Evolutionary conservation across 2,329 filamentous ascomycete genomes (phyloP), one percentile per base, ranked within the genome.

Genomic region (Claviceps fusiformis): DNA sequence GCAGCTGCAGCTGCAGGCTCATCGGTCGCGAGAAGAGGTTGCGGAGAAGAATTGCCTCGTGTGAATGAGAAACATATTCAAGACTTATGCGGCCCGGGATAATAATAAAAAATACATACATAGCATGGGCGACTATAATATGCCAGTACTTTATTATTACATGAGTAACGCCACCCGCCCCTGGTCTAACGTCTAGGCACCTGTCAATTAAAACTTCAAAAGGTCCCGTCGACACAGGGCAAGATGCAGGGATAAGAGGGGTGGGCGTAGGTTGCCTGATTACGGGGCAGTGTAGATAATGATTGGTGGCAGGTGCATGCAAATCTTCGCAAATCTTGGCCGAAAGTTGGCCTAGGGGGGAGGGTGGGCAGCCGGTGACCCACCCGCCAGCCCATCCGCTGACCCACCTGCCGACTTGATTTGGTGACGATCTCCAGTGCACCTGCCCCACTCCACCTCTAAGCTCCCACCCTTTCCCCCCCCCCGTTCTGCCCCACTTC

Each of bases 321-420:
- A 8, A 15, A 53, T 27, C 35, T 55, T 56, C 15, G 54, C 17
- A 33, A 39, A 55, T 35, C 45, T 53, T 56, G 35, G 54, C 54
- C 50, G 54, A 55, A 54, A 54, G 54, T 50, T 50, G 39, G 53
- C 50, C 53, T 47, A 54, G 50, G 41, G 37, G 29, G 24, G 50
- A 27, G 44, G 44, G 44, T 41, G 49, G 45, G 27, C 45, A 31
- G 39, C 29, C 48, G 37, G 41, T 15, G 17, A 44, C 7, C 19
- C 44, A n/a, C n/a, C n/a, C n/a, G 13, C 24, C 11, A 29, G 24
- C 5, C 35, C 43, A 24, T 6, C 19, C 24, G 24, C 19, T 46
- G 24, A 24, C 10, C 44, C 24, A 50, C 52, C 55, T 49, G 52
- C 52, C 43, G 50, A 55, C 53, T 31, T 29, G 39, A 24, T 50